Base-by-base conservation (phyloP, 352 stramenopile genomes). In the Phytopythium ostracodes region DNA sequence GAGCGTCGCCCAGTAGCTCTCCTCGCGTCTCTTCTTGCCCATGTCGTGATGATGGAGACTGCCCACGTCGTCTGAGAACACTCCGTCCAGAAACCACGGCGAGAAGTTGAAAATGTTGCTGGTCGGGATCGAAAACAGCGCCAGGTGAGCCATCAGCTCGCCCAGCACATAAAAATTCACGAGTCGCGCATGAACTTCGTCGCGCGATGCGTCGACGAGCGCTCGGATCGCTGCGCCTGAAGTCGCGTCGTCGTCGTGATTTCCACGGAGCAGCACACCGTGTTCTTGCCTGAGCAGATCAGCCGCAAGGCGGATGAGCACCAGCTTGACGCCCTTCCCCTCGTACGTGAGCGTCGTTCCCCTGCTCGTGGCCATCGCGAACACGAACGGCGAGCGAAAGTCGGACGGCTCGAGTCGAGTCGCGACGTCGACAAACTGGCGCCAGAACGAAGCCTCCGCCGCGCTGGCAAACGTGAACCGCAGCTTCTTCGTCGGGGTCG, bases 131-230 rank as follows among this genome's bases (percentile, higher is more conserved):
- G 62, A 38, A 63, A 72, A 77, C 43, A 91, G 64, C 51, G 82
- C 75, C 50, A 89, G 68, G 50, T 89, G 75, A 46, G 82, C 82
- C 36, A 86, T 60, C 18, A 92, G 61, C 65, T 89, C 71, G 11
- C 83, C 83, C 12, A 91, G 68, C 56, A 91, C 65, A 52, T 77
- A 88, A 58, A 77, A 89, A 27, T 69, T 73, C 7, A 78, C 54
- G 27, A 89, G 65, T 47, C 70, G 66, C 20, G 47, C 49, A 35
- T 18, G 35, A 42, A 69, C 14, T 0, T 70, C 54, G 35, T 71
- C 56, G 1, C 56, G 22, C 2, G 54, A 42, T 6, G 17, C 15
- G 7, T 40, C 3, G 4, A 9, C 20, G 10, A 46, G 42, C 14
- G 33, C 44, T n/a, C 10, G n/a, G 12, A 33, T 12, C 31, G 33